Percentiles rank a stretch among this genome's conserved stretches.
These are phyloP conservation scores for Polymyxa betae DNA, from an alignment of 208 protist genomes.

Conservation along the genomic window DNA sequence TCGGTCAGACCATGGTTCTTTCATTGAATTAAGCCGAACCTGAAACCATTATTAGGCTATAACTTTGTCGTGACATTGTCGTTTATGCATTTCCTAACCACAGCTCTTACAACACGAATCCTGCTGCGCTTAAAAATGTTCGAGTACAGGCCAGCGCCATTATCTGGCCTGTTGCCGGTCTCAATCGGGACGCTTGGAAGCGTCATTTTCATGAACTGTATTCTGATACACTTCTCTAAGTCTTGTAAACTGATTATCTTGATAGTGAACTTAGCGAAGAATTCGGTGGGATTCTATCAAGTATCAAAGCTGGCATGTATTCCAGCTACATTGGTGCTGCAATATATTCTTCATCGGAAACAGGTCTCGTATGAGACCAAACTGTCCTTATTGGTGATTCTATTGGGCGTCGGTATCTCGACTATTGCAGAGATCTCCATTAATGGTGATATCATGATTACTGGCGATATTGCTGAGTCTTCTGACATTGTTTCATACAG, in stretches of 20 bases:
- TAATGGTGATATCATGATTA: background rate
- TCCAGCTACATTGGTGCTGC: constrained; percentile 54
- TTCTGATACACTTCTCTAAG: background rate
- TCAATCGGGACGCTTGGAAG: constrained; percentile 13
- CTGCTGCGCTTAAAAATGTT: background rate
- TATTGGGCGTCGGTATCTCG: constrained; percentile 56
- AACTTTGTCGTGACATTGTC: constrained; percentile 48
- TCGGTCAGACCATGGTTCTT: background rate
- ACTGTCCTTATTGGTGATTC: constrained; percentile 56
- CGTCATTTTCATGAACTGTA: constrained; percentile 41
- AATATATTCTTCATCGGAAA: constrained; percentile 13
- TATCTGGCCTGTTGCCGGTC: constrained; percentile 17
- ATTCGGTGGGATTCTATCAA: constrained; percentile 65
- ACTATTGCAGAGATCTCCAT: constrained; percentile 60
- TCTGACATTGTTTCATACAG: background rate
- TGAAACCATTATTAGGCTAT: background rate
- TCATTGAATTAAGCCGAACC: background rate
- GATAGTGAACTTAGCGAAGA: constrained; percentile 50
- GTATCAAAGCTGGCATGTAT: constrained; percentile 61
- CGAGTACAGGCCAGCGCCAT: constrained; percentile 18
- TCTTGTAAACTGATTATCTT: background rate
- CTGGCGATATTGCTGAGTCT: background rate
- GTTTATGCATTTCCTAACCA: constrained; percentile 43
- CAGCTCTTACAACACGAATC: background rate
- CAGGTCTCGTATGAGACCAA: background rate